Evolutionary conservation across 768 basidiomycete species (phyloP), one percentile per base, ranked within the genome.

Genomic region (Rhodotorula kratochvilovae): DNA sequence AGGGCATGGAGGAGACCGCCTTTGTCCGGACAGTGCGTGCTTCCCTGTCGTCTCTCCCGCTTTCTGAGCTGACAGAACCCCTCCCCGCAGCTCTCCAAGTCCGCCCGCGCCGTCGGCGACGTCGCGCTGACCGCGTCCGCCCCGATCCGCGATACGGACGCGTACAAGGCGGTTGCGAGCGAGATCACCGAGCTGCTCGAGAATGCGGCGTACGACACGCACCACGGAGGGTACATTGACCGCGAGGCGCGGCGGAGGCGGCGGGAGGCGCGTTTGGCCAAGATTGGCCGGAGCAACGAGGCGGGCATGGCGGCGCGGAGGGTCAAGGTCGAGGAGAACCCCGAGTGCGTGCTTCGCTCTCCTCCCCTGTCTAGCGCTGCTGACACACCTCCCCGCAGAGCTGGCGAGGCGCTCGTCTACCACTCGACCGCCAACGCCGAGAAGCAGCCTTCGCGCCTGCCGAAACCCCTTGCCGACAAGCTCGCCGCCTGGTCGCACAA

Each of bases 91-190:
- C 89, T 98, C 69, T 89, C 91, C 13, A 85, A 86, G 76, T 91
- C 93, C 4, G 90, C 91, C 1, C 86, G 88, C 25, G 90, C 91
- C 12, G 87, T 95, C 66, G 92, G 93, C 13, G 87, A 84, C 17
- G 90, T 90, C 12, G 91, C 94, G 59, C 88, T 88, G 58, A 87
- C 88, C 56, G 90, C 92, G 23, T 97, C 96, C 6, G 93, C 95
- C 72, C 95, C 95, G n/a, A 90, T 99, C 70, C 89, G 96, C 54
- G 92, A 96, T 73, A 99, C 95, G 4, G 88, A 86, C 23, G 91
- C 95, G 1, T 99, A 99, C 83, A 96, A 96, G 82, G 84, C 88
- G 1, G 83, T 97, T 13, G 87, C 92, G 1, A 92, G 95, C 56
- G 91, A 91, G 3, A 82, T 99, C 23, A 83, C 92, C 8, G 96